phyloP scores from a whole-genome alignment of 495 filamentous ascomycete species.

The Penicillium alfredii region DNA sequence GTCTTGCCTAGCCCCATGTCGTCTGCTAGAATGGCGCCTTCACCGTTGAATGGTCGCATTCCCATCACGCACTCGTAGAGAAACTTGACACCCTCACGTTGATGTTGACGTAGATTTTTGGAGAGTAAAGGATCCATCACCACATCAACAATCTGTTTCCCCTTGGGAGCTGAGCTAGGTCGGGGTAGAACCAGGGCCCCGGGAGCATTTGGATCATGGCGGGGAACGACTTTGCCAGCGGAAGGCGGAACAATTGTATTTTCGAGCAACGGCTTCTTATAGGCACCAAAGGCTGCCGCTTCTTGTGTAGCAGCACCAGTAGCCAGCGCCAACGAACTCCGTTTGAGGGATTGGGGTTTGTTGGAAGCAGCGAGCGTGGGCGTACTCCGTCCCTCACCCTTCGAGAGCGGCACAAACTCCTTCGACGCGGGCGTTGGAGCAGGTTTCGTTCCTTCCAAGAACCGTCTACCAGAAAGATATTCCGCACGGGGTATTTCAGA shows the following conservation, averaged over 20 bases:
- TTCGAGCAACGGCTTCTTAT: slow-evolving; percentile 58
- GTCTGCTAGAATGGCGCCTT: slow-evolving; percentile 73
- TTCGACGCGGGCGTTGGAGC: slow-evolving; percentile 20
- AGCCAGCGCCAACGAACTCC: slow-evolving; percentile 10
- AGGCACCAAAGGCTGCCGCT: slow-evolving; percentile 29
- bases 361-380: slow-evolving; percentile 6
- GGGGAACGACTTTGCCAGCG: slow-evolving; percentile 46
- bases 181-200: slow-evolving; percentile 68
- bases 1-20: slow-evolving; percentile 84
- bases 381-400: slow-evolving; percentile 4
- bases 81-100: slow-evolving; percentile 71
- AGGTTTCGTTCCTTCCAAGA: slow-evolving; percentile 31
- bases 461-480: slow-evolving; percentile 53
- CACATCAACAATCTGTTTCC: slow-evolving; percentile 69
- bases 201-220: slow-evolving; percentile 58
- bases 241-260: slow-evolving; percentile 45
- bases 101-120: slow-evolving; percentile 64
- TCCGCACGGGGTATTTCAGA: slow-evolving; percentile 56
- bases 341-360: slow-evolving; percentile 14
- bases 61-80: slow-evolving; percentile 86
- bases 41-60: slow-evolving; percentile 61
- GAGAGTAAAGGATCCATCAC: slow-evolving; percentile 70
- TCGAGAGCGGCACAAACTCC: slow-evolving; percentile 14
- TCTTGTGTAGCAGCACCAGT: slow-evolving; percentile 21
- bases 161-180: slow-evolving; percentile 48